Conservation (phyloP, 441 rosid species). For the Gossypium gossypioides region DNA sequence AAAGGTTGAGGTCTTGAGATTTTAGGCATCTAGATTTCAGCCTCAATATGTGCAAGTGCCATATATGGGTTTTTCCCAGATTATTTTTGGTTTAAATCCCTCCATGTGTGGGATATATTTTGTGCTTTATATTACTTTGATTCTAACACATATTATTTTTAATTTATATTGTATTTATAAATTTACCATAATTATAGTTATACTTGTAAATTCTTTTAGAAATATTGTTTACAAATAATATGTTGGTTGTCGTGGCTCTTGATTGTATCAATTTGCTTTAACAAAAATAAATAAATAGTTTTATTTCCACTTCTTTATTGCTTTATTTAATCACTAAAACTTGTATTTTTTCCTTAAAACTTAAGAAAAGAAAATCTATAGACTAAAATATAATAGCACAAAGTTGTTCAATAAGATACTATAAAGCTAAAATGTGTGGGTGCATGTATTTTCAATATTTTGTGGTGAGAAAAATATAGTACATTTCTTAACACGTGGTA, state of each 20-base stretch:
- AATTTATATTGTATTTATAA: too few relatives aligned
- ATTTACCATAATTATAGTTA: too few relatives aligned
- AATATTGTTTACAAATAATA: not conserved
- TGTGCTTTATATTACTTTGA: too few relatives aligned
- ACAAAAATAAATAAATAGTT: slow-evolving; percentile 21
- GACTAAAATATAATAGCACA: not conserved
- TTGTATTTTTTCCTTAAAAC: not conserved
- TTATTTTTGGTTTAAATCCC: too few relatives aligned
- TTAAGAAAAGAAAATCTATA: not conserved
- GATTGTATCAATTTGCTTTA: slow-evolving; percentile 27
- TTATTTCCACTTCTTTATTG: slow-evolving; percentile 1
- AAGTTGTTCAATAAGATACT: not conserved
- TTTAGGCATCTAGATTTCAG: too few relatives aligned
- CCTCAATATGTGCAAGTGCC: too few relatives aligned
- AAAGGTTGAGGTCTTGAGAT: too few relatives aligned
- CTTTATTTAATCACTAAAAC: not conserved
- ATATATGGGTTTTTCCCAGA: too few relatives aligned
- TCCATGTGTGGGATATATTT: too few relatives aligned
- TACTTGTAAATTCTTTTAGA: too few relatives aligned
- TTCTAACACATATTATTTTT: too few relatives aligned
- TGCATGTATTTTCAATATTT: slow-evolving; percentile 16
- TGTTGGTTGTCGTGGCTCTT: slow-evolving; percentile 20
- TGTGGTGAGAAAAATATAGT: not conserved
- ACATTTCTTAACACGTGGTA: not conserved
- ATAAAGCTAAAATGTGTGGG: slow-evolving; percentile 6